Base-by-base conservation (phyloP, 2,329 filamentous ascomycete species). In the Aspergillus tamarii region DNA sequence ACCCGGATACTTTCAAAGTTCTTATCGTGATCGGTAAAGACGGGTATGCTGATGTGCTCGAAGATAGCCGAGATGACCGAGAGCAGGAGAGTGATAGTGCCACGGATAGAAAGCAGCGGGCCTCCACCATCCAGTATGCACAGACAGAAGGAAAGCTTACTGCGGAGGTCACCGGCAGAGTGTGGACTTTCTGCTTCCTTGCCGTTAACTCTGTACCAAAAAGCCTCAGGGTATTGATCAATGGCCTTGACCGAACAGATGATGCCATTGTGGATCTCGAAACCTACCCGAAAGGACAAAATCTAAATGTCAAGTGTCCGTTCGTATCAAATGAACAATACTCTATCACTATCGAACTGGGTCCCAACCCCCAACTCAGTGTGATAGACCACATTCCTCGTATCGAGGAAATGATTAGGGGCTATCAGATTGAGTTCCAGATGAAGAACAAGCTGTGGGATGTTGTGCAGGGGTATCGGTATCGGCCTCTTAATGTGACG, bases 31-130 rank as follows among this genome's bases (percentile, higher is more conserved):
- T 81, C 1, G 80, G 80, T 4, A 70, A 73, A 11, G 82, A 88
- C 64, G 85, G 81, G 0, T 64, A 75, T 0, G 84, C 85, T 59
- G 79, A 78, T 1, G 74, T 88, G 0, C 61, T 83, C 11, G 87
- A 88, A 67, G 83, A 87, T 48, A 52, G 58, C 1, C 63, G 34
- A 0, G 69, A 75, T 41, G 67, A 74, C 52, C 16, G 1, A n/a
- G 21, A 28, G 3, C 43, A 45, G 3, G 4, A 14, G 0, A 2
- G 7, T 21, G 45, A 26, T 16, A 34, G 1, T 36, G 34, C 14
- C 32, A 10, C n/a, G 1, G 9, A 5, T 30, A 11, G 26, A 19
- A 11, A 7, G 48, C 7, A 64, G 10, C 61, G 26, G 26, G 63
- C 30, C 1, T 69, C 65, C 63, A 64, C 28, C 5, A 69, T 74